These are phyloP conservation scores for Trichosporon coremiiforme DNA, from an alignment of 1,284 basidiomycete species.

Conservation along the genomic window DNA sequence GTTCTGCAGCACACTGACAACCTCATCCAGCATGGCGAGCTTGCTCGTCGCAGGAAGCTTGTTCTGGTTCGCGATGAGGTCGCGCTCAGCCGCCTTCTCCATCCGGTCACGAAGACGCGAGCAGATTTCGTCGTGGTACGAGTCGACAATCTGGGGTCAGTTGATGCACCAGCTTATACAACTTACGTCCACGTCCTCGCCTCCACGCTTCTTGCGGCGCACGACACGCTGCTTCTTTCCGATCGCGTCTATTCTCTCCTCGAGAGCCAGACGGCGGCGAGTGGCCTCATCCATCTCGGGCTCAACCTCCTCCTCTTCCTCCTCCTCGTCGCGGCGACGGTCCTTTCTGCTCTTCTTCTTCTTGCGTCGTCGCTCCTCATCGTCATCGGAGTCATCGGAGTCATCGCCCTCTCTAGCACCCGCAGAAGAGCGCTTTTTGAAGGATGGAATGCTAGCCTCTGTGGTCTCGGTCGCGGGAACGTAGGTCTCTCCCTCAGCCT, in stretches of 20 bases:
- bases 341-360: constrained; percentile 57
- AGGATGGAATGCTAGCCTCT: constrained; percentile 51
- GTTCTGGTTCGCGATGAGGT: constrained; percentile 76
- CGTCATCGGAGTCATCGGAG: constrained; percentile 60
- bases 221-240: constrained; percentile 73
- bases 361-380: constrained; percentile 55
- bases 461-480: constrained; percentile 61
- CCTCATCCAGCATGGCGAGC: constrained; percentile 79
- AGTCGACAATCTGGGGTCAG: constrained; percentile 65
- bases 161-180: too few relatives aligned
- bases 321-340: constrained; percentile 51
- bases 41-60: constrained; percentile 86
- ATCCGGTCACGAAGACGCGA: constrained; percentile 79
- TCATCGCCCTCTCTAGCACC: constrained; percentile 60
- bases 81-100: constrained; percentile 82
- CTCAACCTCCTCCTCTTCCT: constrained; percentile 52
- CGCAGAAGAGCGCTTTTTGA: constrained; percentile 52
- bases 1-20: constrained; percentile 91
- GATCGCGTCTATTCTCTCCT: constrained; percentile 69
- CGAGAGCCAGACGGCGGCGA: constrained; percentile 38
- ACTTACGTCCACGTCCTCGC: constrained; percentile 62
- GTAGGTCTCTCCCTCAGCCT: constrained; percentile 65
- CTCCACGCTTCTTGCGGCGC: constrained; percentile 68
- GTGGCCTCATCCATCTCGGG: constrained; percentile 39
- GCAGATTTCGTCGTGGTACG: constrained; percentile 89